Evolutionary conservation across 2,329 filamentous ascomycete species (phyloP), one percentile per base, ranked within the genome.

Genomic region (Exophiala sp.): DNA sequence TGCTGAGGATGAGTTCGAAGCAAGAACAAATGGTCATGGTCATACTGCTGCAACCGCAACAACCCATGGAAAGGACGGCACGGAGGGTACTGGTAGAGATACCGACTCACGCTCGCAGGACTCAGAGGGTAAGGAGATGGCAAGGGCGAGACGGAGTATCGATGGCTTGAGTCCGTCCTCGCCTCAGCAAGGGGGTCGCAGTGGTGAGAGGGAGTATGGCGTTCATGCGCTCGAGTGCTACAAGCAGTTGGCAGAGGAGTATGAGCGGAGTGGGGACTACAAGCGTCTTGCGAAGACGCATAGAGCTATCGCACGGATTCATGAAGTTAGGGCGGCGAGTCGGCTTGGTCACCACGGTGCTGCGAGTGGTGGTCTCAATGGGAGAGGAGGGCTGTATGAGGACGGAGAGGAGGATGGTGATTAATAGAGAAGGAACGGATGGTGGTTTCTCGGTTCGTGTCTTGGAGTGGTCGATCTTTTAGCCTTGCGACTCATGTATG

Each of bases 161-260:
- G 60, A 62, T 39, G 58, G 62, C 14, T 47, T 63, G 18, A 58
- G 51, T 39, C 52, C 57, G 1, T 47, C 52, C 10, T 52, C 47
- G n/a, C 51, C 54, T 20, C 54, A 57, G 44, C 57, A 57, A 39
- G 57, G 54, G 3, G 16, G 2, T 18, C 24, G 24, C 24, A 8
- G 24, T 29, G 52, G 57, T 11, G 60, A 60, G 35, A 57, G 54
- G 39, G 57, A 62, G 39, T 61, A 86, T 32, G 62, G 62, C n/a
- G 57, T 59, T 2, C 60, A 65, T 3, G 70, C 69, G 24, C 75
- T 99, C 39, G 81, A 84, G 5, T 89, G 89, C 2, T 97, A 99
- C 72, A 88, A 88, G 67, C 92, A 99, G 71, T 83, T 99, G 47
- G 88, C 91, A 44, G 73, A 78, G n/a, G 91, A 97, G 71, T 99